phyloP scores from a whole-genome alignment of 73 alveolate genomes.

The Paraurostyla sp. region DNA sequence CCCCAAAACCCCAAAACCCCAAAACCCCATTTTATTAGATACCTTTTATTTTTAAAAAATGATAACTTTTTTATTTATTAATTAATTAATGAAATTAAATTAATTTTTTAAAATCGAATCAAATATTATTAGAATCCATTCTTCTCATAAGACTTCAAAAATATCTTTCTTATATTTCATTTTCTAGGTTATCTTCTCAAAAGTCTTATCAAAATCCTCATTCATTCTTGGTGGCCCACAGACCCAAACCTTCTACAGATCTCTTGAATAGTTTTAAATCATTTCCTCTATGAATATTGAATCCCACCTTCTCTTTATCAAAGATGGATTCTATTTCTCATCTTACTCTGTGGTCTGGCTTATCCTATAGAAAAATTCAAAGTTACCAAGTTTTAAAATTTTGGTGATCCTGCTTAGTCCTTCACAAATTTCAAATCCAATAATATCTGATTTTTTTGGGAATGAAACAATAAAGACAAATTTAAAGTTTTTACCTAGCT shows the following conservation, averaged over 20 bases:
- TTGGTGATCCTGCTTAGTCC: not conserved
- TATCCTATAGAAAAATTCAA: not conserved
- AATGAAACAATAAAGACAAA: conserved; percentile 56
- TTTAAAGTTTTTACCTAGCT: not conserved
- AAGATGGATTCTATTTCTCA: not conserved
- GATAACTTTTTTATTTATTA: no score
- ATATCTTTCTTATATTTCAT: not conserved
- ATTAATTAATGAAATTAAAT: no score
- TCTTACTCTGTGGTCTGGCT: no score
- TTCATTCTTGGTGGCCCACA: conserved; percentile 62
- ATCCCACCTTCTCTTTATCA: not conserved
- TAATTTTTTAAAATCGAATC: no score
- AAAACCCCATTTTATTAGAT: no score
- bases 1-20: no score
- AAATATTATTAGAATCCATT: no score
- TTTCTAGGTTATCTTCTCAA: not conserved
- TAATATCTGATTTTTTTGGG: not conserved
- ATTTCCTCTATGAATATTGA: not conserved
- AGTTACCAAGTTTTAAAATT: not conserved
- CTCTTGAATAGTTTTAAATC: not conserved
- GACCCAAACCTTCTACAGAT: conserved; percentile 20
- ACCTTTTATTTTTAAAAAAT: no score
- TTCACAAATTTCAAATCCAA: conserved; percentile 18
- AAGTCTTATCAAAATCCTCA: conserved; percentile 43
- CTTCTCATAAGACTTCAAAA: not conserved